Evolutionary conservation across 768 basidiomycete species (phyloP).

Genomic region (Russula foetens): DNA sequence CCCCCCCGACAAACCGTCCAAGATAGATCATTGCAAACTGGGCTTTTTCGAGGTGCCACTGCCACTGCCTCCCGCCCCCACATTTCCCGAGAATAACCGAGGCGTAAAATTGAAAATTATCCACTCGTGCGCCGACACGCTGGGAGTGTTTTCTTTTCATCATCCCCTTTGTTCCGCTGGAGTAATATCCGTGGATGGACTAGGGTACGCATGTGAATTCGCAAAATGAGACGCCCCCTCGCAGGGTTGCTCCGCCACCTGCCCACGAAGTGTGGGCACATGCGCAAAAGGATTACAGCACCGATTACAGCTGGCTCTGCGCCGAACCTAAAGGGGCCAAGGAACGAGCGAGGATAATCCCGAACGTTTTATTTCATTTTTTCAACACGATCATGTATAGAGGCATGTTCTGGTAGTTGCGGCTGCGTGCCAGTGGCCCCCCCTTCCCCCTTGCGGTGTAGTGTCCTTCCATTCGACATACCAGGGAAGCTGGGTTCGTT

Average conservation of each 20-base stretch:
- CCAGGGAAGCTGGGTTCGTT: neutral
- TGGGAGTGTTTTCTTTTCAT: neutral
- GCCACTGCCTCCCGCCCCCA: neutral
- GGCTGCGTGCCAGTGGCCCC: no score
- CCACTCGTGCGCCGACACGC: neutral
- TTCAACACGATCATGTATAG: neutral
- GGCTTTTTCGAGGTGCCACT: neutral
- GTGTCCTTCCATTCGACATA: neutral
- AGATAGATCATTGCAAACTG: neutral
- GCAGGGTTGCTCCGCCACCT: neutral
- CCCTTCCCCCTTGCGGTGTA: neutral
- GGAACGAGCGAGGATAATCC: neutral
- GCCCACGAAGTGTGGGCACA: neutral
- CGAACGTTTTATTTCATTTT: neutral
- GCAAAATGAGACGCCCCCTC: neutral
- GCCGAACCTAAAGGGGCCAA: neutral
- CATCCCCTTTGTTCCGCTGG: neutral
- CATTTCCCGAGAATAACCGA: neutral
- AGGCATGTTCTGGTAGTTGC: neutral
- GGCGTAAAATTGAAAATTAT: neutral
- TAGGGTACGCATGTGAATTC: neutral
- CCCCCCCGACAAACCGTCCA: no score
- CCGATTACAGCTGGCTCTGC: neutral
- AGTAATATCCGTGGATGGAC: slow-evolving; percentile 5
- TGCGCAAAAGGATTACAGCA: neutral